A percentile compares a stretch with the other conserved stretches of the same genome.
Evolutionary conservation across 2,329 filamentous ascomycete genomes (phyloP).

Genomic region (Endoconidiophora polonica): DNA sequence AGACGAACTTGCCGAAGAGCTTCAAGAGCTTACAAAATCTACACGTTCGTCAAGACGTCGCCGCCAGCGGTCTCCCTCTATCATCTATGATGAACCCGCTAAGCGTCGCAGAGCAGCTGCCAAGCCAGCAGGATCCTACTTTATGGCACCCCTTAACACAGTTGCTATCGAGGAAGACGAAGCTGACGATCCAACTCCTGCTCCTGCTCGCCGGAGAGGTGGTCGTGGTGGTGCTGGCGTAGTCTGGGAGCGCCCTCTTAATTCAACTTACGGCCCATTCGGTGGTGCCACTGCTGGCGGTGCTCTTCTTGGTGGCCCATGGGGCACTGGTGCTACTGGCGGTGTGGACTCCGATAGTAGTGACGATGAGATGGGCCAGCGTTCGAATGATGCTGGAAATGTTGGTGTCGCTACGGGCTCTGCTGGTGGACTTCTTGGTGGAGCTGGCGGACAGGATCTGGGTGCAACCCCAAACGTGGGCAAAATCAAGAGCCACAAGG

Average conservation of each 20-base stretch:
- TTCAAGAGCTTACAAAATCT: slow-evolving; percentile 41
- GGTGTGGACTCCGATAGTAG: slow-evolving; percentile 90
- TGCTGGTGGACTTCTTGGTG: slow-evolving; percentile 29
- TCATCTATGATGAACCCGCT: slow-evolving; percentile 41
- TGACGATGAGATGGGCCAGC: slow-evolving; percentile 69
- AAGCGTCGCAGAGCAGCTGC: slow-evolving; percentile 37
- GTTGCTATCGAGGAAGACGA: slow-evolving; percentile 57
- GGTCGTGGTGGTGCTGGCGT: slow-evolving; percentile 41
- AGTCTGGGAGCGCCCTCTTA: slow-evolving; percentile 62
- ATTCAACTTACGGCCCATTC: slow-evolving; percentile 85
- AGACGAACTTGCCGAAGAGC: slow-evolving; percentile 49
- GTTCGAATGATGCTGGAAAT: slow-evolving; percentile 39
- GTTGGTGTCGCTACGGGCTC: slow-evolving; percentile 44
- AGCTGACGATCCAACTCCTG: slow-evolving; percentile 48
- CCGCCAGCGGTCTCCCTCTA: slow-evolving; percentile 28
- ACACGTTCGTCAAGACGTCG: slow-evolving; percentile 34
- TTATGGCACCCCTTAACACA: slow-evolving; percentile 52
- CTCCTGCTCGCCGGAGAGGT: slow-evolving; percentile 51
- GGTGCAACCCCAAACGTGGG: slow-evolving; percentile 58
- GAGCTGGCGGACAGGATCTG: slow-evolving; percentile 22
- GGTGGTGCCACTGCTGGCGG: slow-evolving; percentile 63
- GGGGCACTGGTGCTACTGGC: slow-evolving; percentile 56
- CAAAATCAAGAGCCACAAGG: slow-evolving; percentile 83
- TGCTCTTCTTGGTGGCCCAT: slow-evolving; percentile 57
- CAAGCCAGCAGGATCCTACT: slow-evolving; percentile 61